Base-by-base conservation (phyloP, 768 basidiomycete genomes). In the Lactarius trivialis region DNA sequence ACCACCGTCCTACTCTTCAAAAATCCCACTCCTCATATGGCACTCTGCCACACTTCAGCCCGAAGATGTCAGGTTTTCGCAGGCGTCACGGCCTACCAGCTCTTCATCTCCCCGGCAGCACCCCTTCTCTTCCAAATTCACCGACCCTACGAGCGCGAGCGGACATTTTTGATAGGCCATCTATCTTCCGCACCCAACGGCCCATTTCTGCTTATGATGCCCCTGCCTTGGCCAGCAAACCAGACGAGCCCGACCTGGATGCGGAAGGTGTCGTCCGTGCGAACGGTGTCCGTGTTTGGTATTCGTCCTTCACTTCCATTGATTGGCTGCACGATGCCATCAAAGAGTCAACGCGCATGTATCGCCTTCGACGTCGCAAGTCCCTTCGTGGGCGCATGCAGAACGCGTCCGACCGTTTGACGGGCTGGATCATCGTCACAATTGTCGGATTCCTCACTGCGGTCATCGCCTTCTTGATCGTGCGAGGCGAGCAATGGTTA, bases 261-360 rank as follows among this genome's bases (percentile, higher is more conserved):
- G 71, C 79, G 19, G 86, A 85, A 60, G 79, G 84, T 12, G 58
- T 45, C 54, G 58, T 60, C 34, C 85, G 83, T 69, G 84, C 85
- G 54, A 96, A 96, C 67, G 94, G 94, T 37, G 85, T 92, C 60
- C 87, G 92, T 30, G 91, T 93, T n/a, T 91, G 88, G 91, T 93
- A 93, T 73, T 85, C 88, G 12, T 91, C 89, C 3, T 96, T 86
- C 76, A 86, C 91, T 0, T 93, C 90, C 21, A 88, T 96, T 60
- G 94, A 98, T 73, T 98, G 95, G 96, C 78, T 98, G 58, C 96
- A 98, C 69, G 96, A 98, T 76, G 83, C 91, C 43, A 92, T 98
- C 77, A 95, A 97, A 73, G 93, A 96, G 70, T 92, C 93, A 0
- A 82, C 83, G 8, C 88, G 94, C 32, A 87, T 89, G 66, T 82